These are phyloP conservation scores for Alternaria atra DNA, from an alignment of 2,329 filamentous ascomycete genomes.

Conservation along the genomic window DNA sequence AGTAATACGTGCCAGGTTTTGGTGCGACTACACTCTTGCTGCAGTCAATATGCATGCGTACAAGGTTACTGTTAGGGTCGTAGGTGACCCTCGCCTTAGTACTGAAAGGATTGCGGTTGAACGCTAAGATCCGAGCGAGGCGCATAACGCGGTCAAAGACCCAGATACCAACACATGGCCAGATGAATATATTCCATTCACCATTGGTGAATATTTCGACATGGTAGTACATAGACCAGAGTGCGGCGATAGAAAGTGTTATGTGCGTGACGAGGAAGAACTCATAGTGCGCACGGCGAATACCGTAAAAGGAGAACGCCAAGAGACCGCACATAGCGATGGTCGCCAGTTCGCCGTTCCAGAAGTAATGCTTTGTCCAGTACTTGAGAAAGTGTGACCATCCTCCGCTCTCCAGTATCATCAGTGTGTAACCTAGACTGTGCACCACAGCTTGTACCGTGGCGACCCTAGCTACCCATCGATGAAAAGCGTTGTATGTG, in stretches of 20 bases:
- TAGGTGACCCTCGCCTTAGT: conserved; percentile 56
- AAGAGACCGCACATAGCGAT: conserved; percentile 57
- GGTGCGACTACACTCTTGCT: conserved; percentile 47
- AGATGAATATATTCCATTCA: conserved; percentile 61
- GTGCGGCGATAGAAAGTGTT: conserved; percentile 52
- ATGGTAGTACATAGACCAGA: conserved; percentile 63
- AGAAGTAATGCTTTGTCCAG: conserved; percentile 60
- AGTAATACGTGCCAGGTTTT: conserved; percentile 61
- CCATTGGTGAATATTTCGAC: conserved; percentile 61
- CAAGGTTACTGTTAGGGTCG: conserved; percentile 55
- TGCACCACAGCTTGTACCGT: conserved; percentile 71
- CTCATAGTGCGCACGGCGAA: conserved; percentile 61
- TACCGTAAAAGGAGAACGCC: conserved; percentile 60
- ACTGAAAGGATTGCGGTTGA: conserved; percentile 51
- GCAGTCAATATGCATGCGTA: conserved; percentile 57
- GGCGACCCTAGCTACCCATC: conserved; percentile 70
- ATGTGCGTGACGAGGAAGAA: conserved; percentile 57
- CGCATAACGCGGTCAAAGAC: conserved; percentile 60
- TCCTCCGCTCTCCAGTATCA: conserved; percentile 52
- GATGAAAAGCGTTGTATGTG: conserved; percentile 73
- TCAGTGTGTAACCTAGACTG: conserved; percentile 66
- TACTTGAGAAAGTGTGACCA: conserved; percentile 50
- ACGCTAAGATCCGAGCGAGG: conserved; percentile 55
- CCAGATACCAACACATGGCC: conserved; percentile 62
- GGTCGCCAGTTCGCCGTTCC: conserved; percentile 57